Percentiles rank a stretch among this genome's conserved stretches.
These are phyloP conservation scores for Hortiboletus rubellus DNA, from an alignment of 1,284 basidiomycete genomes.

Conservation along the genomic window DNA sequence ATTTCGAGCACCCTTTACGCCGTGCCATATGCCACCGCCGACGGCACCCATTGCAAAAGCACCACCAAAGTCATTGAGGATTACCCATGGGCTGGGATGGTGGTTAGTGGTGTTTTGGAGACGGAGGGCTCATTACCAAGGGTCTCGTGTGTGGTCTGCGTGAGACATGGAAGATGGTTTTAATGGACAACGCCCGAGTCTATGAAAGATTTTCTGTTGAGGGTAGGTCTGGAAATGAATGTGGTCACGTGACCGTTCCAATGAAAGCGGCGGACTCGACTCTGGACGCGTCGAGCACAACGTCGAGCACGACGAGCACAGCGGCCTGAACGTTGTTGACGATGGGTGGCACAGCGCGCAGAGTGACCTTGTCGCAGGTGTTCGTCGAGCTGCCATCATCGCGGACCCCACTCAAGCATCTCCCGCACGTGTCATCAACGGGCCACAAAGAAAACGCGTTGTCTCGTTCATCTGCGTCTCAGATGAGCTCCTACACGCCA, in stretches of 20 bases:
- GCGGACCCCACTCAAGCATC: slow-evolving; percentile 26
- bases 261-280: slow-evolving; percentile 15
- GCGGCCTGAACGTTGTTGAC: neutral
- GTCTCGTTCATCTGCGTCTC: slow-evolving; percentile 38
- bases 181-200: neutral
- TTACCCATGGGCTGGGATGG: slow-evolving; percentile 86
- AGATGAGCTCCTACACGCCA: slow-evolving; percentile 34
- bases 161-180: slow-evolving; percentile 57
- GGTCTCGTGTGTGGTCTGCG: slow-evolving; percentile 92
- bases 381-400: slow-evolving; percentile 60
- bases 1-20: slow-evolving; percentile 97
- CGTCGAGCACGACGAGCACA: slow-evolving; percentile 20
- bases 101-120: neutral
- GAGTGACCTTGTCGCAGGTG: slow-evolving; percentile 41
- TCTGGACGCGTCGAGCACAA: slow-evolving; percentile 26
- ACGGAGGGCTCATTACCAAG: slow-evolving; percentile 55
- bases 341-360: slow-evolving; percentile 31
- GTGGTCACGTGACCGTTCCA: slow-evolving; percentile 33
- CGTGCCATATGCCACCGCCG: slow-evolving; percentile 98
- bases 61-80: slow-evolving; percentile 98
- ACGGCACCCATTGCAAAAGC: slow-evolving; percentile 96
- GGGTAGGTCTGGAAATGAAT: slow-evolving; percentile 19
- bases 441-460: slow-evolving; percentile 59
- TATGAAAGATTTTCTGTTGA: slow-evolving; percentile 31
- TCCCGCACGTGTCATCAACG: slow-evolving; percentile 35